A percentile compares a stretch with the other conserved stretches of the same genome.
These are phyloP conservation scores for Scleroderma citrinum DNA, from an alignment of 768 basidiomycete species.

Conservation along the genomic window DNA sequence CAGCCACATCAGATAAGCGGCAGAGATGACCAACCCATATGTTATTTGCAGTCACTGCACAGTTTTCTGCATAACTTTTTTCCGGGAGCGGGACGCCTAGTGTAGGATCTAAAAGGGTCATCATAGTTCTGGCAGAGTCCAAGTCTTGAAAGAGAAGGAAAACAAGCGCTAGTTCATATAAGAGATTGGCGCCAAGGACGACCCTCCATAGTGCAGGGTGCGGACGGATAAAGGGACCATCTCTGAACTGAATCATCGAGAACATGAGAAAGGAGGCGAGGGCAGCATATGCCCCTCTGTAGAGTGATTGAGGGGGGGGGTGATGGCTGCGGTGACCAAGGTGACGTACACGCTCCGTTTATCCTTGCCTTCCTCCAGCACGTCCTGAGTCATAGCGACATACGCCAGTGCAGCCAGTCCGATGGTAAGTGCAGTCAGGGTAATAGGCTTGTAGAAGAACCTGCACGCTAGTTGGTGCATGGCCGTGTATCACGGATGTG, in stretches of 20 bases:
- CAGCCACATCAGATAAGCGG: neutral
- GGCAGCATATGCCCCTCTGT: constrained; percentile 73
- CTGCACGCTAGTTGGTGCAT: constrained; percentile 29
- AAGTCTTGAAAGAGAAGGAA: constrained; percentile 86
- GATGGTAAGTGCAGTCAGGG: constrained; percentile 63
- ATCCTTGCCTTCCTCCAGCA: constrained; percentile 78
- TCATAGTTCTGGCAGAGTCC: constrained; percentile 67
- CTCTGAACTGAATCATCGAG: constrained; percentile 84
- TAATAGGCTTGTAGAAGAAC: constrained; percentile 84
- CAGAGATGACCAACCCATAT: constrained; percentile 52
- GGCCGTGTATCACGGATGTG: constrained; percentile 5
- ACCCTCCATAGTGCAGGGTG: constrained; percentile 85
- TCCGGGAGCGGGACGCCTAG: constrained; percentile 73
- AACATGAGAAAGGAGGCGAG: constrained; percentile 71
- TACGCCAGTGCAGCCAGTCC: constrained; percentile 70
- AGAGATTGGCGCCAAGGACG: constrained; percentile 71
- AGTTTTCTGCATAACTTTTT: constrained; percentile 83
- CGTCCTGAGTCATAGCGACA: constrained; percentile 76
- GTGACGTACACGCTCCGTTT: constrained; percentile 69
- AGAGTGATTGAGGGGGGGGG: constrained; percentile 7
- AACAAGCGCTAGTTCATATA: constrained; percentile 78
- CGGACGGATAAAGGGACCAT: constrained; percentile 83
- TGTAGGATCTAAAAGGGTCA: constrained; percentile 69
- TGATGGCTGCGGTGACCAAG: neutral
- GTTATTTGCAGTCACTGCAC: constrained; percentile 52